These are phyloP conservation scores for Solanum dulcamara DNA, from an alignment of 257 asterid species.

Conservation along the genomic window DNA sequence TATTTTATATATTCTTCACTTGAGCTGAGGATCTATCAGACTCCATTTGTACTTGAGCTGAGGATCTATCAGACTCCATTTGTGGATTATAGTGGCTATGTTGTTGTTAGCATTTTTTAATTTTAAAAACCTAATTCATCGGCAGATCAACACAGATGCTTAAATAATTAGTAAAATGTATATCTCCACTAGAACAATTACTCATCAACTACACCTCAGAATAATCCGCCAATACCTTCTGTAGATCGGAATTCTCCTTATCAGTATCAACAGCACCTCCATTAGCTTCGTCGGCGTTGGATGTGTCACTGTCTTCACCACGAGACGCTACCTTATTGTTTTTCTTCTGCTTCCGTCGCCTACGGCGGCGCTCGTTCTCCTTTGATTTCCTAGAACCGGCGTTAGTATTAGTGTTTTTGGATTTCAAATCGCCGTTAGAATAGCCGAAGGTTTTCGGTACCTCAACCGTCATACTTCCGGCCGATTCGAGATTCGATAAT, in stretches of 20 bases:
- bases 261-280: constrained; percentile 34
- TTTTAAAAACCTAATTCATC: background rate
- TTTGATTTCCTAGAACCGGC: constrained; percentile 42
- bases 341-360: constrained; percentile 96
- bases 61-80: too few relatives aligned
- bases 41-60: background rate
- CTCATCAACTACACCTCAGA: background rate
- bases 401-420: background rate
- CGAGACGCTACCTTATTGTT: constrained; percentile 27
- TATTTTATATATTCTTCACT: background rate
- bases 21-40: background rate
- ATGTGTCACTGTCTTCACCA: constrained; percentile 41
- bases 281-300: constrained; percentile 26
- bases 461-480: constrained; percentile 11
- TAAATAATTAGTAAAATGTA: background rate
- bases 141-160: background rate
- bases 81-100: too few relatives aligned
- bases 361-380: constrained; percentile 67
- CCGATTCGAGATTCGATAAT: background rate
- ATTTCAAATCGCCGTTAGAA: background rate
- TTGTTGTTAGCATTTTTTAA: background rate
- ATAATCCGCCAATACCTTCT: constrained; percentile 27
- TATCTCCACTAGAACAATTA: background rate
- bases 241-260: constrained; percentile 64
- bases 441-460: constrained; percentile 6